Conservation (phyloP, 495 filamentous ascomycete species). For the Massariosphaeria phaeospora region DNA sequence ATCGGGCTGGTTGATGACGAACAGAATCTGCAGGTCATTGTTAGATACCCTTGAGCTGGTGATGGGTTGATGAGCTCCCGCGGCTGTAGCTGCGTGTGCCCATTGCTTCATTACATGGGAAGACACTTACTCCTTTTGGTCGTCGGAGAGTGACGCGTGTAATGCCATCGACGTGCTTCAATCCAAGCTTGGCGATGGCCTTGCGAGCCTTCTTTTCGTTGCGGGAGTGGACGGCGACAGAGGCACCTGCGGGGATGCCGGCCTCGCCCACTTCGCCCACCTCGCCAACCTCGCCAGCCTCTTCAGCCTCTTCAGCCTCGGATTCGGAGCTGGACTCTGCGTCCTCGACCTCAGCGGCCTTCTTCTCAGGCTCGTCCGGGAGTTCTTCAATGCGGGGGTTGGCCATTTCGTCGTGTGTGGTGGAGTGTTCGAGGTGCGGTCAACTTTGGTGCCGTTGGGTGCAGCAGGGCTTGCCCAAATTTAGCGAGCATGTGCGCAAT, state of each 20-base stretch:
- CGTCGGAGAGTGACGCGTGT: conserved; percentile 95
- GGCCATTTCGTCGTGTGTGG: conserved; percentile 64
- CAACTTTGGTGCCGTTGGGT: conserved; percentile 22
- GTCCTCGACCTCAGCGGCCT: conserved; percentile 68
- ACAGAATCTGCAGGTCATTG: conserved; percentile 67
- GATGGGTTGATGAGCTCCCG: too few relatives aligned
- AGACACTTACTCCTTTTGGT: conserved; percentile 86
- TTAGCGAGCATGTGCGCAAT: conserved; percentile 26
- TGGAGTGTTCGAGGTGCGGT: conserved; percentile 39
- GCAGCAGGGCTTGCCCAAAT: too few relatives aligned
- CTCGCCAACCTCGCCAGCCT: too few relatives aligned
- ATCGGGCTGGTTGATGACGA: conserved; percentile 98
- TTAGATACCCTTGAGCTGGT: conserved; percentile 7
- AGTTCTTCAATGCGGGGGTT: conserved; percentile 97
- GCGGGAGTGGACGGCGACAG: conserved; percentile 87
- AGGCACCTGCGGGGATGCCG: conserved; percentile 76
- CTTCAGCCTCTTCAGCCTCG: conserved; percentile 52
- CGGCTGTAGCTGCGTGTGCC: neutral
- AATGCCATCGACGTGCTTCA: conserved; percentile 94
- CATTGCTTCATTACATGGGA: neutral
- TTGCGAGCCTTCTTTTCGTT: conserved; percentile 99
- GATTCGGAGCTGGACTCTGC: conserved; percentile 71
- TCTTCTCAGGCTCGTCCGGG: conserved; percentile 78
- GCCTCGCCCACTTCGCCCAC: conserved; percentile 54
- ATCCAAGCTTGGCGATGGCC: conserved; percentile 93